Conservation (phyloP, 1,284 basidiomycete species). For the Apiotrichum porosum region DNA sequence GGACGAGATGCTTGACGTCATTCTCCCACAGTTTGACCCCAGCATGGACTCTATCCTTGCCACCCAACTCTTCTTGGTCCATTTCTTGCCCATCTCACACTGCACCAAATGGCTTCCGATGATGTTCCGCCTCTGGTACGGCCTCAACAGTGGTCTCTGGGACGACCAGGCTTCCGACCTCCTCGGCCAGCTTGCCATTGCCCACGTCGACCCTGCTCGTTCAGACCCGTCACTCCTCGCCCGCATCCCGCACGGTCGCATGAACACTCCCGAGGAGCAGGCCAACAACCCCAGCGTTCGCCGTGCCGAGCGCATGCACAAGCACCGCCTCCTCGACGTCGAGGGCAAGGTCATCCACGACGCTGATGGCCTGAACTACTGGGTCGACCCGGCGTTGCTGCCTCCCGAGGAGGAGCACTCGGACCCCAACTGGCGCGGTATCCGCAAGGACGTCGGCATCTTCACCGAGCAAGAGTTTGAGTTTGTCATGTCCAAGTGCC, state of each 20-base stretch:
- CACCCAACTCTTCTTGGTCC: slow-evolving; percentile 73
- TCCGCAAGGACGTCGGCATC: slow-evolving; percentile 77
- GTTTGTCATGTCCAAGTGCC: slow-evolving; percentile 76
- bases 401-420: slow-evolving; percentile 56
- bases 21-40: slow-evolving; percentile 65
- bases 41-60: slow-evolving; percentile 69
- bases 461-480: slow-evolving; percentile 84
- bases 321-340: slow-evolving; percentile 31
- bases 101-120: slow-evolving; percentile 75
- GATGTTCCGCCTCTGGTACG: slow-evolving; percentile 75
- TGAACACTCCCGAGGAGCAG: slow-evolving; percentile 39
- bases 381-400: slow-evolving; percentile 32
- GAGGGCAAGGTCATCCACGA: slow-evolving; percentile 39
- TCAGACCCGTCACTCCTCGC: slow-evolving; percentile 64
- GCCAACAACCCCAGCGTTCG: slow-evolving; percentile 27
- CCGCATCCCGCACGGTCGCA: slow-evolving; percentile 53
- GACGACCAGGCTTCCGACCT: slow-evolving; percentile 70
- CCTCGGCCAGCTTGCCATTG: slow-evolving; percentile 64
- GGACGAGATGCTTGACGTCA: slow-evolving; percentile 75
- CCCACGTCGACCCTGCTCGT: slow-evolving; percentile 65
- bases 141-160: slow-evolving; percentile 74
- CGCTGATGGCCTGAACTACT: slow-evolving; percentile 56
- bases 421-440: slow-evolving; percentile 66
- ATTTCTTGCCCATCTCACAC: slow-evolving; percentile 71
- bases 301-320: slow-evolving; percentile 24